phyloP scores from a whole-genome alignment of 495 filamentous ascomycete species.

The Evernia prunastri region DNA sequence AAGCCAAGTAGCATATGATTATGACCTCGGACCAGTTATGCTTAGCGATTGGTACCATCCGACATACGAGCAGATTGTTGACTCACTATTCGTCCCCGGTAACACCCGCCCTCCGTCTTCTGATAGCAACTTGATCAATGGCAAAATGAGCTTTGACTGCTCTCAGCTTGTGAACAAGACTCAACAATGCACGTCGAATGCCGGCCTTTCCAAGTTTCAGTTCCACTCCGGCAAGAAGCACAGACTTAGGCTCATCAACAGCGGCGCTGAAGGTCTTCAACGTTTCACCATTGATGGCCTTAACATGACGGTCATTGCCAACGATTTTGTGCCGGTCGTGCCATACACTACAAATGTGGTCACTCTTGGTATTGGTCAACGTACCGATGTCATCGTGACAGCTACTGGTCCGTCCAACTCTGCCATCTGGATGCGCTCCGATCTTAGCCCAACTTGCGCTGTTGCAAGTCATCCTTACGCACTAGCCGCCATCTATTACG shows the following conservation, averaged over 20 bases:
- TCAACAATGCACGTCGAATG: slow-evolving; percentile 36
- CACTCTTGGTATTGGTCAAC: slow-evolving; percentile 19
- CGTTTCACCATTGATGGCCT: slow-evolving; percentile 39
- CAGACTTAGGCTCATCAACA: slow-evolving; percentile 52
- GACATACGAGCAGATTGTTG: slow-evolving; percentile 27
- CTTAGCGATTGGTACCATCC: slow-evolving; percentile 41
- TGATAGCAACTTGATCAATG: slow-evolving; percentile 48
- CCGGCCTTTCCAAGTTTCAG: slow-evolving; percentile 29
- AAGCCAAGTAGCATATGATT: slow-evolving; percentile 49
- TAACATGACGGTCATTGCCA: slow-evolving; percentile 38
- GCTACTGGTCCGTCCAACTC: slow-evolving; percentile 29
- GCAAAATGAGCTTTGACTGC: slow-evolving; percentile 42
- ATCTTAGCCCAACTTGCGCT: slow-evolving; percentile 20
- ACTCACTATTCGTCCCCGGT: slow-evolving; percentile 20
- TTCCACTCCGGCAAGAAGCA: slow-evolving; percentile 43
- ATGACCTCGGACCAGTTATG: slow-evolving; percentile 51
- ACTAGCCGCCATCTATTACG: slow-evolving; percentile 38
- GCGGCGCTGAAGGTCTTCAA: slow-evolving; percentile 42
- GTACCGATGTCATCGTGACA: slow-evolving; percentile 38
- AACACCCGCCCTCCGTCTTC: slow-evolving; percentile 23
- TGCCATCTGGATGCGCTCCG: slow-evolving; percentile 38
- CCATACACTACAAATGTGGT: slow-evolving; percentile 24
- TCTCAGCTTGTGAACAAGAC: slow-evolving; percentile 28
- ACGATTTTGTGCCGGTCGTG: slow-evolving; percentile 42
- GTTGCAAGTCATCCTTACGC: slow-evolving; percentile 25